Percentiles rank a stretch among this genome's conserved stretches.
Evolutionary conservation across 2,329 filamentous ascomycete genomes (phyloP).

Genomic region (Sporothrix pallida): DNA sequence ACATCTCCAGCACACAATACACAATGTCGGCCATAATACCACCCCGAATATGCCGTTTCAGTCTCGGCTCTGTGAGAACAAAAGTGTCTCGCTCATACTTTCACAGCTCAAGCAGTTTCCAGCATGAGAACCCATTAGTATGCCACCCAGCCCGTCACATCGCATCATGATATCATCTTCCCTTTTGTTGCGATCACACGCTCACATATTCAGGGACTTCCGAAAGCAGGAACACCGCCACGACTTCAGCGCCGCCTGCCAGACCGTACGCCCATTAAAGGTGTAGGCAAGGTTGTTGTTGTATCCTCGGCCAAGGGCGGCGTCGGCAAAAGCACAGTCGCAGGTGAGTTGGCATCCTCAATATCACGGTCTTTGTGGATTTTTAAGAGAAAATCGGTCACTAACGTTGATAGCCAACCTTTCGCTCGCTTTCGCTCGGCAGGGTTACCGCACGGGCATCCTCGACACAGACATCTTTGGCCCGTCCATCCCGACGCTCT

Average conservation of each 20-base stretch:
- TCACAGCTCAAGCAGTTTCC: slow-evolving; percentile 58
- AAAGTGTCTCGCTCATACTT: slow-evolving; percentile 46
- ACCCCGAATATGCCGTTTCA: background rate
- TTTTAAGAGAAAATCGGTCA: background rate
- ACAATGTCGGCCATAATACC: slow-evolving; percentile 17
- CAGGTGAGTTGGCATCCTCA: slow-evolving; percentile 57
- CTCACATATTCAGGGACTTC: slow-evolving; percentile 71
- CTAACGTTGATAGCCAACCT: slow-evolving; percentile 66
- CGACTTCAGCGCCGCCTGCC: slow-evolving; percentile 82
- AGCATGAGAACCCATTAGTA: slow-evolving; percentile 90
- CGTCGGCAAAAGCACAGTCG: slow-evolving; percentile 95
- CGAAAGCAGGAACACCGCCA: slow-evolving; percentile 74
- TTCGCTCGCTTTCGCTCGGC: slow-evolving; percentile 81
- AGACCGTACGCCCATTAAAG: slow-evolving; percentile 76
- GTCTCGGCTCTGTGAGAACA: slow-evolving; percentile 39
- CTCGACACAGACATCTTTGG: slow-evolving; percentile 97
- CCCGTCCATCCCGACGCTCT: slow-evolving; percentile 87
- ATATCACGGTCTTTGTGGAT: background rate
- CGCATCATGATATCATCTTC: background rate
- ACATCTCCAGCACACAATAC: background rate
- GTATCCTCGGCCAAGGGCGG: slow-evolving; percentile 97
- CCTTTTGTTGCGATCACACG: background rate
- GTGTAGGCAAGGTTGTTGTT: slow-evolving; percentile 92
- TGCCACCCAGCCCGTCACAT: slow-evolving; percentile 37
- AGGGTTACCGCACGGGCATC: slow-evolving; percentile 82